These are phyloP conservation scores for Puccinia novopanici DNA, from an alignment of 1,284 basidiomycete species.

Conservation along the genomic window DNA sequence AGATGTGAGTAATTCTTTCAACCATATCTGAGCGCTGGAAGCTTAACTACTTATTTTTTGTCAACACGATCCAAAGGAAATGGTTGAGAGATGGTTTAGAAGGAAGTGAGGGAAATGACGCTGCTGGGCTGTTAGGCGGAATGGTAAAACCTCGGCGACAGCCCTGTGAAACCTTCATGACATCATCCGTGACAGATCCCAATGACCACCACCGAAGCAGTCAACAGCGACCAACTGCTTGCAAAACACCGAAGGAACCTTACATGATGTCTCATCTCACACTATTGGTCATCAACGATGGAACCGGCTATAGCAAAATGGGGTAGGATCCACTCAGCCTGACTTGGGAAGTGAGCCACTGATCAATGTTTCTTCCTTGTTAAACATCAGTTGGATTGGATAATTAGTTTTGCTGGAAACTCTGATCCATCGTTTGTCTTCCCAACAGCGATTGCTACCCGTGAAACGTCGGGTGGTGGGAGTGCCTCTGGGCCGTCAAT, in stretches of 20 bases:
- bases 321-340: slow-evolving; percentile 66
- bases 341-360: neutral
- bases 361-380: slow-evolving; percentile 3
- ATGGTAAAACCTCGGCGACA: neutral
- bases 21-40: neutral
- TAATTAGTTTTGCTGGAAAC: slow-evolving; percentile 87
- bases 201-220: neutral
- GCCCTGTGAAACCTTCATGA: neutral
- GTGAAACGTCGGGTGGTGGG: slow-evolving; percentile 53
- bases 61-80: neutral
- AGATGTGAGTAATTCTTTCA: neutral
- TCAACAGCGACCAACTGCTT: neutral
- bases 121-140: too few relatives aligned
- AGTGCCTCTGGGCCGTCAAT: slow-evolving; percentile 51
- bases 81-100: neutral
- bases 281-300: slow-evolving; percentile 95
- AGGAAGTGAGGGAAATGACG: too few relatives aligned
- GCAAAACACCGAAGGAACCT: neutral
- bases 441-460: slow-evolving; percentile 59
- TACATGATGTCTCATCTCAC: slow-evolving; percentile 65
- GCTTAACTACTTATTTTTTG: neutral
- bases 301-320: slow-evolving; percentile 95
- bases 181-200: neutral
- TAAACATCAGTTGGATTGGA: neutral
- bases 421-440: slow-evolving; percentile 86